A percentile compares a stretch with the other conserved stretches of the same genome.
These are phyloP conservation scores for Fraxinus nigra DNA, from an alignment of 305 asterid species.

Conservation along the genomic window DNA sequence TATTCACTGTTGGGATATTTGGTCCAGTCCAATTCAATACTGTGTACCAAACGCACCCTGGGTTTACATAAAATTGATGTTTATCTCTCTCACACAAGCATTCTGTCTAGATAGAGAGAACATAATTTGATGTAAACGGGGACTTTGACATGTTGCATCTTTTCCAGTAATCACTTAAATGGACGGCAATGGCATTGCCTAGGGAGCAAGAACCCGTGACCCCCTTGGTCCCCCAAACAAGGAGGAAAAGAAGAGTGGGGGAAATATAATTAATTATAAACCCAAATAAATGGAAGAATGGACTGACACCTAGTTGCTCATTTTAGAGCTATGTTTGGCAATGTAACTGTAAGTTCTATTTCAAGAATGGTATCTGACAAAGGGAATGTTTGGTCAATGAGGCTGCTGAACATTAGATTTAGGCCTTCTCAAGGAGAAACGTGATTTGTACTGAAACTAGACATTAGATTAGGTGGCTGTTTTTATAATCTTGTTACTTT, in stretches of 20 bases:
- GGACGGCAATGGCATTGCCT: not conserved
- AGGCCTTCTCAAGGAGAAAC: not conserved
- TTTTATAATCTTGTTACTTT: not conserved
- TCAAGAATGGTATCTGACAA: not conserved
- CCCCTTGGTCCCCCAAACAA: not conserved
- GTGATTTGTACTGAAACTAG: not conserved
- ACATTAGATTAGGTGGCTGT: not conserved
- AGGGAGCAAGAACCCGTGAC: not conserved
- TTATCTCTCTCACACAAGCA: not conserved
- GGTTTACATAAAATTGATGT: not conserved
- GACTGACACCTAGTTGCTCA: not conserved
- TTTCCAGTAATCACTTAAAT: not conserved
- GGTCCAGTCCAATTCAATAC: not conserved
- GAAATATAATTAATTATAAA: not conserved
- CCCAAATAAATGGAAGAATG: not conserved
- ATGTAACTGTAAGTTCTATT: not conserved
- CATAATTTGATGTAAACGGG: not conserved
- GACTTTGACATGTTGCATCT: not conserved
- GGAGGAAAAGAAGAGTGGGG: not conserved
- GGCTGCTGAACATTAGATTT: not conserved
- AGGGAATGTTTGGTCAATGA: not conserved
- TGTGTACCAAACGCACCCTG: not conserved
- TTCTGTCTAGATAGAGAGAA: not conserved
- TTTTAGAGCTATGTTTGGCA: not conserved
- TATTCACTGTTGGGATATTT: slow-evolving; percentile 1